Evolutionary conservation across 805 yeast species (phyloP).

Genomic region (Metschnikowia cerradonensis): DNA sequence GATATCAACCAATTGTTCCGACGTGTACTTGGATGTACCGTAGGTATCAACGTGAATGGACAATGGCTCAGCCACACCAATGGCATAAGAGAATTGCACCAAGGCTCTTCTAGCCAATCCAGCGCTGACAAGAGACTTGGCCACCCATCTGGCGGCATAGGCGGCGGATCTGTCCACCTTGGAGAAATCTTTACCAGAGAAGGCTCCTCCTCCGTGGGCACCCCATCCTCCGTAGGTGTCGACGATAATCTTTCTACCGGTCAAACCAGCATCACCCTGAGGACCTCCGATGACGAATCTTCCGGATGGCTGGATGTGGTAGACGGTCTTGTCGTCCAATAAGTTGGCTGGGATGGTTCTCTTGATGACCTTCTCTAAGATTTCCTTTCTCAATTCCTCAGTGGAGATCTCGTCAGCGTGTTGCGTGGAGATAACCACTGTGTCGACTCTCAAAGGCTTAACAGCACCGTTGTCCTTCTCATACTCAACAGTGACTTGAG

Average conservation of each 20-base stretch:
- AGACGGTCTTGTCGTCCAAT: conserved; percentile 91
- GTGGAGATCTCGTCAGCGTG: conserved; percentile 95
- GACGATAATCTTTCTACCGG: conserved; percentile 99
- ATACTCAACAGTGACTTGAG: conserved; percentile 98
- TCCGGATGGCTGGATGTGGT: conserved; percentile 99
- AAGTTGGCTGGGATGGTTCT: conserved; percentile 88
- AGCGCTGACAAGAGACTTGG: conserved; percentile 94
- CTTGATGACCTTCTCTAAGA: conserved; percentile 76
- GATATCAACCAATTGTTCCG: conserved; percentile 86
- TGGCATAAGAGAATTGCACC: conserved; percentile 98
- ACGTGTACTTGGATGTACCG: conserved; percentile 91
- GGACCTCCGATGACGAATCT: conserved; percentile 99
- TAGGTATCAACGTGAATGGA: conserved; percentile 96
- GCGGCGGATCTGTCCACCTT: conserved; percentile 99
- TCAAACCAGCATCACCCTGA: conserved; percentile 99
- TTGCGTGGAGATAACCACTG: conserved; percentile 95
- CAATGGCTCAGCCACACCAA: conserved; percentile 99
- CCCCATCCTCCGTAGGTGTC: conserved; percentile 99
- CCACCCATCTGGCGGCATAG: conserved; percentile 99
- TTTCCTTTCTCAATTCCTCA: conserved; percentile 80
- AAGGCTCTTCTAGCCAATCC: conserved; percentile 95
- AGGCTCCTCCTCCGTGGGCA: conserved; percentile 99
- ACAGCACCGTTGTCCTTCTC: conserved; percentile 92
- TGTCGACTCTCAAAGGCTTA: conserved; percentile 93
- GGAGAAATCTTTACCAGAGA: conserved; percentile 99